Conservation (phyloP, 768 basidiomycete species). For the Candolleomyces eurysporus region DNA sequence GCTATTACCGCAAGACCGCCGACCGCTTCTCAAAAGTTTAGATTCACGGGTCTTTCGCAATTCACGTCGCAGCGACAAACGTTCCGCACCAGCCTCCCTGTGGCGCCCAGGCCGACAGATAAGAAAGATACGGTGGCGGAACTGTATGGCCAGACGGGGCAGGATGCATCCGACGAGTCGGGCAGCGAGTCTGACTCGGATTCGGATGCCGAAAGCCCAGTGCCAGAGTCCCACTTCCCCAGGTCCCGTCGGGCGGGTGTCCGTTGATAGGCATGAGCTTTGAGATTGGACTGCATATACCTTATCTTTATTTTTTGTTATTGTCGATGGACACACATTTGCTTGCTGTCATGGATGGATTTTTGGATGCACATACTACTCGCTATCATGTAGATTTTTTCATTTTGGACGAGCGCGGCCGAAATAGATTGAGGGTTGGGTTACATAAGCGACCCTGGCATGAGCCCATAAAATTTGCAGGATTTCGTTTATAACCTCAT, state of each 20-base stretch:
- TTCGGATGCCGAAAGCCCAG: constrained; percentile 26
- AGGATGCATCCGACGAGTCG: constrained; percentile 35
- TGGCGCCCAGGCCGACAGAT: constrained; percentile 26
- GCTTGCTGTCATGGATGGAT: not conserved
- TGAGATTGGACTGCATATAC: not conserved
- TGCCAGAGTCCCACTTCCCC: constrained; percentile 58
- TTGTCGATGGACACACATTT: not conserved
- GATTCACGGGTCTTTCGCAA: constrained; percentile 48
- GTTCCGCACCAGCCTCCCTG: constrained; percentile 25
- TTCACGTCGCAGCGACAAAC: constrained; percentile 41
- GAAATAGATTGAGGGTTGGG: not conserved
- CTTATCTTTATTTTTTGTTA: not conserved
- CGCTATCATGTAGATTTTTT: not conserved
- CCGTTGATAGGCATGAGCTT: not conserved
- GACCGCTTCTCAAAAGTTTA: constrained; percentile 7
- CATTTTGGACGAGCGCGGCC: not conserved
- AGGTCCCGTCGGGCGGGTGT: constrained; percentile 51
- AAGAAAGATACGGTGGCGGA: constrained; percentile 28
- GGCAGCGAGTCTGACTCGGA: constrained; percentile 49
- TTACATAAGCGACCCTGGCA: not conserved
- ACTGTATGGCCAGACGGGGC: constrained; percentile 34
- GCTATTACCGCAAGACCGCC: constrained; percentile 5
- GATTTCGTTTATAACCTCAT: not conserved
- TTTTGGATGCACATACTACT: too few species aligned
- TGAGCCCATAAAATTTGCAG: constrained; percentile 15